Conservation (phyloP, 2,329 filamentous ascomycete species). For the Pseudopyricularia javanii region DNA sequence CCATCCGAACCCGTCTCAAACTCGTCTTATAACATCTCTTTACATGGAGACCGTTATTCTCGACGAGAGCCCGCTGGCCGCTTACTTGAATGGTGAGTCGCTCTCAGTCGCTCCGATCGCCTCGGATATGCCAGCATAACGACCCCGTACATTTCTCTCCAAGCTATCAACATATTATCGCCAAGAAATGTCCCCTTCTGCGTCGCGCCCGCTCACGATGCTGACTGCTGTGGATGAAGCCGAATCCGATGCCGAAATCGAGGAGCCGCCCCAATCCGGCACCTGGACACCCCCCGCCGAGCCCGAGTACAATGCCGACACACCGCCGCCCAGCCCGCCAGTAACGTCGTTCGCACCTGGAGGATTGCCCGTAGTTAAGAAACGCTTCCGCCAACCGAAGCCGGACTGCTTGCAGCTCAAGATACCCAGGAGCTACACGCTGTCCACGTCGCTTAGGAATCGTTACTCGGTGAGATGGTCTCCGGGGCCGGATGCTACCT, state of each 20-base stretch:
- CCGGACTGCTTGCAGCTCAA: conserved; percentile 30
- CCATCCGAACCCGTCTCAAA: background rate
- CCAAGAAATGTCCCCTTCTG: background rate
- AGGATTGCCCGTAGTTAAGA: conserved; percentile 39
- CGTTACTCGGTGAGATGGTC: conserved; percentile 37
- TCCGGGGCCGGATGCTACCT: background rate
- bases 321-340: conserved; percentile 27
- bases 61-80: conserved; percentile 76
- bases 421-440: conserved; percentile 23
- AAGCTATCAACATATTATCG: too few relatives aligned
- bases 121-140: background rate
- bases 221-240: conserved; percentile 11
- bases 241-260: conserved; percentile 39
- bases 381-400: conserved; percentile 37
- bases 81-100: conserved; percentile 72
- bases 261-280: conserved; percentile 16
- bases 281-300: conserved; percentile 31
- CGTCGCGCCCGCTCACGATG: conserved; percentile 1
- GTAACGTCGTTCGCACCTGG: conserved; percentile 44
- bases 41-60: conserved; percentile 79
- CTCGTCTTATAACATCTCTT: conserved; percentile 1
- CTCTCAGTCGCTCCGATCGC: conserved; percentile 3
- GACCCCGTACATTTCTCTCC: too few relatives aligned
- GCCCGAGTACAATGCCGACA: conserved; percentile 19
- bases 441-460: conserved; percentile 32